Evolutionary conservation across 352 stramenopile genomes (phyloP), one percentile per base, ranked within the genome.

Genomic region (Peronospora destructor): DNA sequence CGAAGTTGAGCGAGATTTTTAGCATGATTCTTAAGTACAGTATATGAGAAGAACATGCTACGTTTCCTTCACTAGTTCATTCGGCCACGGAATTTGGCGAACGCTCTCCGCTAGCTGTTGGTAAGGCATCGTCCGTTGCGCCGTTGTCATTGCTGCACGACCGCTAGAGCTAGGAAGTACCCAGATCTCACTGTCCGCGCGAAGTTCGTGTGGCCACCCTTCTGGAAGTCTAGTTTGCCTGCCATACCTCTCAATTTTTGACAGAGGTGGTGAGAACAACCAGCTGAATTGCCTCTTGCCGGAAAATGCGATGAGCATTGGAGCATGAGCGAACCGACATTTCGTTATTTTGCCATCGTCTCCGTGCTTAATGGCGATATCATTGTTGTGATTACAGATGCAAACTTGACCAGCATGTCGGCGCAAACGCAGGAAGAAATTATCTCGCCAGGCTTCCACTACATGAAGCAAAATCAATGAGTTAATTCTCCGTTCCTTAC

Each of bases 261-360:
- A 66, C 17, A 90, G 49, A 12, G 77, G 78, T 6, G 78, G 74
- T 12, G 80, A 71, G 49, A 94, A 94, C 38, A 94, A 51, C 40
- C 67, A 87, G 48, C 76, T 85, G 57, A 92, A 94, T 51, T 94
- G 84, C 14, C 84, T 76, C 56, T 94, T 94, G 12, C 84, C 84
- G 0, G 78, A 85, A 58, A 94, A 94, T 5, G 84, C 84, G 34
- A 94, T 73, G 56, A 94, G 56, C 46, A 85, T 61, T 0, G 84
- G 84, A 0, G 71, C 68, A 45, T 93, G 79, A 0, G 41, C 54
- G 33, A 56, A 53, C 10, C 44, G 19, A 44, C 81, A 92, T 8
- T 28, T 46, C 3, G 38, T 36, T 10, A 14, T 19, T 38, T 48
- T 25, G 3, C 17, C 25, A 13, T 38, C 33, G 8, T 30, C 25